Evolutionary conservation across 1,139 yeast genomes (phyloP), one percentile per base, ranked within the genome.

Genomic region (Protomyces inouyei): DNA sequence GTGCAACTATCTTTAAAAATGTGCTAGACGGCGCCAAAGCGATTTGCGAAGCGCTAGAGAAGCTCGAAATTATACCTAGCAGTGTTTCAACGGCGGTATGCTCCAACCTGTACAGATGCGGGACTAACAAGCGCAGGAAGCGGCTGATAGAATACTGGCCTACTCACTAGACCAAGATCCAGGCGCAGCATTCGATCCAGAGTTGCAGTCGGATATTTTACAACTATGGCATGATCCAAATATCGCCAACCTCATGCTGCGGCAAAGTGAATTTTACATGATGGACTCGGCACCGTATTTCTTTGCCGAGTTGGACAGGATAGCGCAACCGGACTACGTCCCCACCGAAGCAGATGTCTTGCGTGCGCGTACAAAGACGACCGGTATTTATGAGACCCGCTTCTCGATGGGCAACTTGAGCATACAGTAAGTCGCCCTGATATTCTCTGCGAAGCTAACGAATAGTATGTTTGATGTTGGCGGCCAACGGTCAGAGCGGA

Each of bases 1-100:
- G 90, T 6, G 90, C 90, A 69, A 89, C 93, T 12, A 88, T 95
- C 32, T 93, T 97, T 97, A 88, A 88, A 36, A 98, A 93, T 75
- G 85, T 95, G 1, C 83, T 92, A 63, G 95, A 90, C 70, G 83
- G 92, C 46, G 92, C 93, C 95, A 86, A 88, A 73, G 85, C 86
- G 35, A 77, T 93, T 21, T 59, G 63, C 57, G 63, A 59, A 40
- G 63, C 63, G n/a, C 45, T 59, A 12, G 63, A 59, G 57, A 59
- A 59, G 57, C 63, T 59, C 40, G 57, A 52, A 21, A 52, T 59
- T 21, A 52, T 28, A 35, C 56, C 57, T 2, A 55, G 38, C 32
- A 23, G 43, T 23, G 51, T 18, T 40, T 40, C 52, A 28, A 59
- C 63, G 38, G 36, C 54, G 53, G 63, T 59, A 28, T 21, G 63